A percentile compares a stretch with the other conserved stretches of the same genome.
Conservation (phyloP, 2,329 filamentous ascomycete genomes). For the Colletotrichum agaves region DNA sequence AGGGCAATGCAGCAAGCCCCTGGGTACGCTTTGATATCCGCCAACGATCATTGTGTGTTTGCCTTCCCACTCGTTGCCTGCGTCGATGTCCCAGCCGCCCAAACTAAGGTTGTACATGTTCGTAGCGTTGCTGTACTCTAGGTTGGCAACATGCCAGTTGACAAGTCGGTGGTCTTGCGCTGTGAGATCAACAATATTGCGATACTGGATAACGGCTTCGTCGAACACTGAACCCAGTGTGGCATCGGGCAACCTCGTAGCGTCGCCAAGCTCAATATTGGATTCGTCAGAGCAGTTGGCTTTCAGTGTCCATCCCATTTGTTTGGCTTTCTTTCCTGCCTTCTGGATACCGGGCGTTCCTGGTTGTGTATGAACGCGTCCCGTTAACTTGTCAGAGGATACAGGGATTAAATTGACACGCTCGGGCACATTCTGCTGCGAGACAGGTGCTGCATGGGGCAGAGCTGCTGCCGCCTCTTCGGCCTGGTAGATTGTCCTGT, state of each 20-base stretch:
- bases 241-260: conserved; percentile 72
- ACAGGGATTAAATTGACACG: conserved; percentile 70
- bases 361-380: conserved; percentile 76
- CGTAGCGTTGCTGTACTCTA: conserved; percentile 96
- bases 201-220: conserved; percentile 89
- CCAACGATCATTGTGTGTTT: conserved; percentile 93
- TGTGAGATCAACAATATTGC: conserved; percentile 81
- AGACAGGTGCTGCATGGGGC: conserved; percentile 63
- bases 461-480: conserved; percentile 77
- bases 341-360: conserved; percentile 75
- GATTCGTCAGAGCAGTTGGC: conserved; percentile 69
- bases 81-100: conserved; percentile 94
- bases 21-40: conserved; percentile 93
- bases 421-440: conserved; percentile 63
- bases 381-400: conserved; percentile 75
- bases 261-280: conserved; percentile 76
- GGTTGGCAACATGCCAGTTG: conserved; percentile 98
- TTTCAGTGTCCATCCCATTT: conserved; percentile 85
- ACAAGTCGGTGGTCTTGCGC: conserved; percentile 89
- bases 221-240: conserved; percentile 93
- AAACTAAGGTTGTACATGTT: conserved; percentile 89
- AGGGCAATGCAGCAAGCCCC: conserved; percentile 83
- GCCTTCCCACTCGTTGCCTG: conserved; percentile 97
- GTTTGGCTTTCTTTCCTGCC: conserved; percentile 79
- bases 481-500: conserved; percentile 76